Base-by-base conservation (phyloP, 2,329 filamentous ascomycete species). In the Pezicula radicicola region DNA sequence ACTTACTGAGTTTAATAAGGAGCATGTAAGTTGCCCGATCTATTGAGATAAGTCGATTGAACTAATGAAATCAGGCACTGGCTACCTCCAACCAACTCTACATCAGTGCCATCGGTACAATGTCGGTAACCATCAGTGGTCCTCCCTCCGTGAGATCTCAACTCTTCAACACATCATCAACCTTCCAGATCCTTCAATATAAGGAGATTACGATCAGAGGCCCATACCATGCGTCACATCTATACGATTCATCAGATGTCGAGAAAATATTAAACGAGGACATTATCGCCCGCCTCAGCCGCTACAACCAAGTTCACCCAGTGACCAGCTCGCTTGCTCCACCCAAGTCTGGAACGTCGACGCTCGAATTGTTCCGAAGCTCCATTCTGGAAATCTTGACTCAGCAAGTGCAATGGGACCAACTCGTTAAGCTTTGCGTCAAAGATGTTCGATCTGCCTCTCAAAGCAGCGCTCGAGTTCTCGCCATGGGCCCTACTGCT, bases 181-280 rank as follows among this genome's bases (percentile, higher is more conserved):
- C 30, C 30, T 55, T 58, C 19, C 48, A 57, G 33, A 48, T 40
- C 30, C 51, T 57, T 39, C 52, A 56, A 44, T 43, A 49, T 42
- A 51, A 46, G 48, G 57, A 55, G 45, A 54, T 63, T 19, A 39
- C 50, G 9, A 59, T 62, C 16, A 54, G 56, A 25, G 64, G 55
- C 8, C 65, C 63, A 27, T 66, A 63, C 43, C 66, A 67, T 53
- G 64, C 66, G 4, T 52, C 60, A 3, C 66, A 68, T 48, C 54
- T 68, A 9, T 67, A 60, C 48, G 57, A 51, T 9, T 30, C 45
- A 3, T 48, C 52, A 4, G 63, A 66, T 41, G 55, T 64, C 10
- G 53, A 55, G 39, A 52, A 45, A 45, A 55, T 60, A 12, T 37
- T 60, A 48, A 45, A 56, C 65, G 50, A 39, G 13, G 48, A 58